Evolutionary conservation across 495 filamentous ascomycete genomes (phyloP).

Genomic region (Viridothelium virens): DNA sequence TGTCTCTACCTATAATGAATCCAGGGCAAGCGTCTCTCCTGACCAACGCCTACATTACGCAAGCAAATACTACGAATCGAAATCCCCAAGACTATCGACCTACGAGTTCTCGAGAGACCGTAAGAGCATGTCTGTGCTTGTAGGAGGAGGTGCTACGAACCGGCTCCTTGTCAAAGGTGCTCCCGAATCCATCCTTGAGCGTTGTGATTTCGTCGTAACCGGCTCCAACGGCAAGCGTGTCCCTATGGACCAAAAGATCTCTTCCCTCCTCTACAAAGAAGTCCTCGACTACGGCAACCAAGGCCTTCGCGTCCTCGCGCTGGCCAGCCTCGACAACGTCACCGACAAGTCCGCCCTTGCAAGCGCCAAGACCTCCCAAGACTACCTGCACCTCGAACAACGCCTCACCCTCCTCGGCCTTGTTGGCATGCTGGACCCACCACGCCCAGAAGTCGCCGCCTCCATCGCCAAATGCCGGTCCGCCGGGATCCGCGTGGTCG

Average conservation of each 20-base stretch:
- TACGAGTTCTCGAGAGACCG: conserved; percentile 97
- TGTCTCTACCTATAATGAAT: conserved; percentile 49
- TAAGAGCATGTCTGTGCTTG: conserved; percentile 98
- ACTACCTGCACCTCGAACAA: conserved; percentile 83
- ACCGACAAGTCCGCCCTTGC: conserved; percentile 56
- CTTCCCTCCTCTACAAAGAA: conserved; percentile 61
- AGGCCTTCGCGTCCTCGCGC: conserved; percentile 89
- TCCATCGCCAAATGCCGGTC: conserved; percentile 83
- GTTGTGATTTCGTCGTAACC: conserved; percentile 71
- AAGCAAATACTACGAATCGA: conserved; percentile 77
- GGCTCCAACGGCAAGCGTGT: conserved; percentile 70
- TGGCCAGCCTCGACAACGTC: conserved; percentile 72
- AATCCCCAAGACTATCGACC: conserved; percentile 65
- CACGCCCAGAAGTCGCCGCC: conserved; percentile 81
- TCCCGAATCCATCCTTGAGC: conserved; percentile 85
- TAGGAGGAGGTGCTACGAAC: conserved; percentile 55
- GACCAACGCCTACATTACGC: conserved; percentile 63
- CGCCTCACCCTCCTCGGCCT: conserved; percentile 90
- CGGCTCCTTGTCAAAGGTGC: conserved; percentile 94
- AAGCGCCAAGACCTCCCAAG: conserved; percentile 68
- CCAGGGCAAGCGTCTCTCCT: conserved; percentile 40
- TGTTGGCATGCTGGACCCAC: conserved; percentile 94
- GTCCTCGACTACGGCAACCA: conserved; percentile 83
- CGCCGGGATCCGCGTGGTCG: conserved; percentile 92
- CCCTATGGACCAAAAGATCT: conserved; percentile 56